phyloP scores from a whole-genome alignment of 306 rosid genomes.

The Cicer yamashitae region DNA sequence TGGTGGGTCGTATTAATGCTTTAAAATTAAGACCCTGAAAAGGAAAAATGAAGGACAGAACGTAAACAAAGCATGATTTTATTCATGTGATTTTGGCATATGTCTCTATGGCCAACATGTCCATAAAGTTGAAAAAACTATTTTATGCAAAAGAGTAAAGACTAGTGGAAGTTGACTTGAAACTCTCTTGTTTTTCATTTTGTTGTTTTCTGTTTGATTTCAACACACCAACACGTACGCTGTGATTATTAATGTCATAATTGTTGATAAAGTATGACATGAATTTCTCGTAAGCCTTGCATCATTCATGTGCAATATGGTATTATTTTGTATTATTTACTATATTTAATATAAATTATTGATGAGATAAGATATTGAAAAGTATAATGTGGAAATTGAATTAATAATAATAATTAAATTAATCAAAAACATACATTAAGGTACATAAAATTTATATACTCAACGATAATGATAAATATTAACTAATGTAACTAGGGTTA shows the following conservation, averaged over 20 bases:
- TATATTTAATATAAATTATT: too few species aligned
- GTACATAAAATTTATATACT: too few species aligned
- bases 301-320: slow-evolving; percentile 32
- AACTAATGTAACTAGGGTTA: too few species aligned
- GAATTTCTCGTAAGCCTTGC: slow-evolving; percentile 39
- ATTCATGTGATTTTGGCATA: slow-evolving; percentile 24
- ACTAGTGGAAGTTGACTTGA: slow-evolving; percentile 37
- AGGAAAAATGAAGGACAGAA: neutral
- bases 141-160: slow-evolving; percentile 23
- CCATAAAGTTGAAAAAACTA: slow-evolving; percentile 34
- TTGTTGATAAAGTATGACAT: slow-evolving; percentile 17
- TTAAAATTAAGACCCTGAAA: slow-evolving; percentile 10
- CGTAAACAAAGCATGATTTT: neutral
- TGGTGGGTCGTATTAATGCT: slow-evolving; percentile 13
- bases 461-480: too few species aligned
- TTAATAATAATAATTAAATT: too few species aligned
- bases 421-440: too few species aligned
- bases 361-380: too few species aligned
- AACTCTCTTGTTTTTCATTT: slow-evolving; percentile 26
- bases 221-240: slow-evolving; percentile 43
- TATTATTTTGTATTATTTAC: neutral
- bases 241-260: slow-evolving; percentile 40
- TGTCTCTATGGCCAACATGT: slow-evolving; percentile 31
- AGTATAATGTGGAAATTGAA: too few species aligned
- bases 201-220: slow-evolving; percentile 46